phyloP scores from a whole-genome alignment of 2,329 filamentous ascomycete species.

The Aspergillus sp. region DNA sequence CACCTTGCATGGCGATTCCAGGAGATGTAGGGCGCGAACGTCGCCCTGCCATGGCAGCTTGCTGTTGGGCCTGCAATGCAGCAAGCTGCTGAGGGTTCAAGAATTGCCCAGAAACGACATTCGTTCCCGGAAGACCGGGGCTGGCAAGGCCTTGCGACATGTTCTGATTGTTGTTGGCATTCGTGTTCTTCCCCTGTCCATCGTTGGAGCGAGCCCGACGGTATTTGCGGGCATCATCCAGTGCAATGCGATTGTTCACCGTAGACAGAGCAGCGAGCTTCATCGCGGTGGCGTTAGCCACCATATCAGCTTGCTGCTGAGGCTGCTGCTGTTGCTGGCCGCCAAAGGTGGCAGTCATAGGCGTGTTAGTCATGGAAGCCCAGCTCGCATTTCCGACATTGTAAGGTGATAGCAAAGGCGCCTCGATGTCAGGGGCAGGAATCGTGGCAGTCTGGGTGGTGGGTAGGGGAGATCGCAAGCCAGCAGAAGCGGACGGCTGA shows the following conservation, averaged over 20 bases:
- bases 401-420: slow-evolving; percentile 78
- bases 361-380: slow-evolving; percentile 98
- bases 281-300: slow-evolving; percentile 98
- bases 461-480: slow-evolving; percentile 73
- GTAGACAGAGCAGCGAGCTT: slow-evolving; percentile 94
- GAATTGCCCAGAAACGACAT: slow-evolving; percentile 81
- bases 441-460: slow-evolving; percentile 82
- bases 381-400: slow-evolving; percentile 79
- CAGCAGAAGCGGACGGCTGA: slow-evolving; percentile 64
- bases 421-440: slow-evolving; percentile 64
- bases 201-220: slow-evolving; percentile 86
- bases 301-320: slow-evolving; percentile 77
- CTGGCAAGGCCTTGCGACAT: slow-evolving; percentile 61
- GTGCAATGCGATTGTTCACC: slow-evolving; percentile 93
- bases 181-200: slow-evolving; percentile 44
- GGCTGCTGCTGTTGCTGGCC: slow-evolving; percentile 37
- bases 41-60: slow-evolving; percentile 52
- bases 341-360: slow-evolving; percentile 83
- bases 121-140: slow-evolving; percentile 60
- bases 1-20: slow-evolving; percentile 69
- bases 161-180: slow-evolving; percentile 47
- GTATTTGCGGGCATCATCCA: slow-evolving; percentile 96
- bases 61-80: slow-evolving; percentile 65
- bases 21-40: slow-evolving; percentile 87
- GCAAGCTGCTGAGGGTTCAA: slow-evolving; percentile 79